Percentiles rank a stretch among this genome's conserved stretches.
These are phyloP conservation scores for Ophiostoma novo-ulmi DNA, from an alignment of 2,329 filamentous ascomycete genomes.

Conservation along the genomic window DNA sequence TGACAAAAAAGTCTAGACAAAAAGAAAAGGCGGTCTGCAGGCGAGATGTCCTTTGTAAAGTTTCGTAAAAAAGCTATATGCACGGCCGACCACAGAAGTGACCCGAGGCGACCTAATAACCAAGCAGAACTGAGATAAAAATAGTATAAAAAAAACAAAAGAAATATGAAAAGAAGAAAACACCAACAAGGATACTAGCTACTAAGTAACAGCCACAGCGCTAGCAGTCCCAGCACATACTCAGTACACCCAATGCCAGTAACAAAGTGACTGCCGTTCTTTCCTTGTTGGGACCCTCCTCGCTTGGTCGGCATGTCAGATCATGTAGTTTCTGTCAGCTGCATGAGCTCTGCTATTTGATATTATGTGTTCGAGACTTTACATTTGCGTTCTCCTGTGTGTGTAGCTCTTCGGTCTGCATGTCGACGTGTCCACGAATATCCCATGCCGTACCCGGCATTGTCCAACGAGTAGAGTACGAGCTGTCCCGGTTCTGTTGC, in stretches of 20 bases:
- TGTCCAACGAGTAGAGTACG: not conserved
- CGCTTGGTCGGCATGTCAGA: slow-evolving; percentile 12
- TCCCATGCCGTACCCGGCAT: not conserved
- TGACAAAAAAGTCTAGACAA: not conserved
- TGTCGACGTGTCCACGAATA: not conserved
- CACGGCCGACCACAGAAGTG: not conserved
- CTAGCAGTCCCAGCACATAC: not conserved
- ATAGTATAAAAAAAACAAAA: too few species aligned
- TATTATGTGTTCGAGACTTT: too few species aligned
- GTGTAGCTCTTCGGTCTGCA: not conserved
- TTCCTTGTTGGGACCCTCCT: slow-evolving; percentile 3
- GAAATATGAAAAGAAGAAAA: too few species aligned
- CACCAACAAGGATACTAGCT: not conserved
- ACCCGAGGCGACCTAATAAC: not conserved
- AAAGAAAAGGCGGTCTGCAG: slow-evolving; percentile 6
- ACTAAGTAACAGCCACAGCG: not conserved
- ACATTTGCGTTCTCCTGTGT: too few species aligned
- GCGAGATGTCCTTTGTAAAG: not conserved
- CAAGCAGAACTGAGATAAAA: too few species aligned
- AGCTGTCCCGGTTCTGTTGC: not conserved
- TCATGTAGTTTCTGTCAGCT: slow-evolving; percentile 5
- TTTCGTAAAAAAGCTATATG: not conserved
- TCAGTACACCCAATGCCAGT: not conserved
- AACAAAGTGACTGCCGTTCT: not conserved
- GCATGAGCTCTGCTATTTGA: not conserved